Evolutionary conservation across 2,329 filamentous ascomycete species (phyloP), one percentile per base, ranked within the genome.

Genomic region (Aspergillus carbonarius): DNA sequence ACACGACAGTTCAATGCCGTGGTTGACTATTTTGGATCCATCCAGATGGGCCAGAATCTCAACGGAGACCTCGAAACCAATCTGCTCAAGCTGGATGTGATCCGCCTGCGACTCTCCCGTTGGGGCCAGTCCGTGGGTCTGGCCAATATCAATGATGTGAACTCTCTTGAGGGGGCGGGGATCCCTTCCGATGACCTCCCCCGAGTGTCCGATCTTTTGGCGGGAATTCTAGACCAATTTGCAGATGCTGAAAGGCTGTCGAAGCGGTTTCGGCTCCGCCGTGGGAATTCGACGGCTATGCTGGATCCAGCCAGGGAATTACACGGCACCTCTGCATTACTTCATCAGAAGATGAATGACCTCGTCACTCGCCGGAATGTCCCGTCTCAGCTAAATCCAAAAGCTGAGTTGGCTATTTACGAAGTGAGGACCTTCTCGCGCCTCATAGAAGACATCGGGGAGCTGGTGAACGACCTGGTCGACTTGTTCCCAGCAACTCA

Each of bases 41-140:
- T 57, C 18, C 48, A 57, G 34, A 46, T 57, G 18, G 48, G 55
- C 8, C 37, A 13, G 7, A 57, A 47, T 13, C 52, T 57, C 35
- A 39, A 48, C 3, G n/a, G 34, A 10, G 44, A 18, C 27, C 46
- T 57, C 17, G 23, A 53, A 27, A 48, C 48, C 5, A 57, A 48
- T 17, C 15, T 57, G 37, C 18, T 57, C 13, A 57, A 57, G 30
- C 27, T 57, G 12, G 55, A 52, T 20, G 55, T 57, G 18, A 35
- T 52, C 10, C 17, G 39, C 13, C 55, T 57, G 8, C 55, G 55
- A 18, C 30, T 57, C 17, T 35, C 55, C 15, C 48, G 55, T 12
- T 57, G 55, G 55, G 48, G 55, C 1, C 39, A 52, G n/a, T 52
- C 55, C 5, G 39, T 57, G 18, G 48, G 55, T 20, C 25, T 57